phyloP scores from a whole-genome alignment of 2,329 filamentous ascomycete species.

The Aureobasidium melanogenum region DNA sequence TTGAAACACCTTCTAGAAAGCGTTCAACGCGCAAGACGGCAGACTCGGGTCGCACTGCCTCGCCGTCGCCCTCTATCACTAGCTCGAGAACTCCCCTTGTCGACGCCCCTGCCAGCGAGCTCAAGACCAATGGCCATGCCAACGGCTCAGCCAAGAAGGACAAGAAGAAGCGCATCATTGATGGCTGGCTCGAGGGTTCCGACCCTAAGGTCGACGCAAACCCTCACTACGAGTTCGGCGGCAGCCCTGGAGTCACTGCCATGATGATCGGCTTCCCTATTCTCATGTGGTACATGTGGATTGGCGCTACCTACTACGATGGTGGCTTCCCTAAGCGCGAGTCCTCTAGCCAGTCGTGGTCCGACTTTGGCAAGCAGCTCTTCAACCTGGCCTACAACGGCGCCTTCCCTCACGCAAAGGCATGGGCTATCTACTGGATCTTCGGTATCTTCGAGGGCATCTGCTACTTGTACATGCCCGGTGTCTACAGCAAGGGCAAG shows the following conservation, averaged over 20 bases:
- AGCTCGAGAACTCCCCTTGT: conserved; percentile 15
- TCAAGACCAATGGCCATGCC: conserved; percentile 18
- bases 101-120: conserved; percentile 14
- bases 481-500: conserved; percentile 81
- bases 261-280: conserved; percentile 93
- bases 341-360: conserved; percentile 52
- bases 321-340: conserved; percentile 60
- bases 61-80: conserved; percentile 22
- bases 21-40: conserved; percentile 35
- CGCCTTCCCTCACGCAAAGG: conserved; percentile 71
- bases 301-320: conserved; percentile 86
- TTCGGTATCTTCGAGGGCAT: conserved; percentile 80
- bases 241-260: conserved; percentile 63
- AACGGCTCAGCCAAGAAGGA: conserved; percentile 28
- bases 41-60: conserved; percentile 22
- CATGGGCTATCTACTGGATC: conserved; percentile 90
- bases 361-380: conserved; percentile 65
- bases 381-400: conserved; percentile 66
- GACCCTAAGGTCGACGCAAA: conserved; percentile 36
- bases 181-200: conserved; percentile 27
- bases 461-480: conserved; percentile 78
- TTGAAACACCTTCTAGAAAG: conserved; percentile 39
- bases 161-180: conserved; percentile 25
- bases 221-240: conserved; percentile 71
- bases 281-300: conserved; percentile 99